These are phyloP conservation scores for Fusarium concolor DNA, from an alignment of 2,329 filamentous ascomycete genomes.

Conservation along the genomic window DNA sequence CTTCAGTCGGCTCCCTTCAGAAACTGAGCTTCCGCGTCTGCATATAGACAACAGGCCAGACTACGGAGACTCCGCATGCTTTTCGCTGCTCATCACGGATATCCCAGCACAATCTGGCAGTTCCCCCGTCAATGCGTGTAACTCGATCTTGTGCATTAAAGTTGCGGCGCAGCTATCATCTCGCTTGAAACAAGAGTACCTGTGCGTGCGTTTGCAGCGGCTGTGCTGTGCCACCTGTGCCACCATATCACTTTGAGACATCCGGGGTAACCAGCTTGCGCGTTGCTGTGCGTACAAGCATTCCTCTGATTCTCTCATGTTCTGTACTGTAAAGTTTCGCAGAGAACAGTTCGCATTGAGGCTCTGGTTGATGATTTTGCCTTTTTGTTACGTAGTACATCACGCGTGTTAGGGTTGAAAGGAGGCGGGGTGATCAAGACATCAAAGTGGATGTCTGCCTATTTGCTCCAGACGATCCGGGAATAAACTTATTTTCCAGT, in stretches of 20 bases:
- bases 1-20: no score
- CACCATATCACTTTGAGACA: not conserved
- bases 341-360: not conserved
- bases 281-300: not conserved
- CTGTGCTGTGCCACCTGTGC: conserved; percentile 2
- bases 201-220: not conserved
- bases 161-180: conserved; percentile 18
- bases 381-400: not conserved
- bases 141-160: conserved; percentile 4
- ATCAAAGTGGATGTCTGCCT: not conserved
- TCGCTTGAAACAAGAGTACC: conserved; percentile 28
- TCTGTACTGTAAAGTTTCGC: not conserved
- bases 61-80: not conserved
- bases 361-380: not conserved
- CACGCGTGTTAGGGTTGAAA: not conserved
- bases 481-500: not conserved
- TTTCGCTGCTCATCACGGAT: not conserved
- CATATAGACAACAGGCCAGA: no score
- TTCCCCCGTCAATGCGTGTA: not conserved
- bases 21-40: no score
- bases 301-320: not conserved
- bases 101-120: not conserved
- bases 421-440: not conserved
- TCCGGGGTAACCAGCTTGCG: conserved; percentile 20
- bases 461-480: not conserved